These are phyloP conservation scores for Pseudocercospora macadamiae DNA, from an alignment of 2,329 filamentous ascomycete species.

Conservation along the genomic window DNA sequence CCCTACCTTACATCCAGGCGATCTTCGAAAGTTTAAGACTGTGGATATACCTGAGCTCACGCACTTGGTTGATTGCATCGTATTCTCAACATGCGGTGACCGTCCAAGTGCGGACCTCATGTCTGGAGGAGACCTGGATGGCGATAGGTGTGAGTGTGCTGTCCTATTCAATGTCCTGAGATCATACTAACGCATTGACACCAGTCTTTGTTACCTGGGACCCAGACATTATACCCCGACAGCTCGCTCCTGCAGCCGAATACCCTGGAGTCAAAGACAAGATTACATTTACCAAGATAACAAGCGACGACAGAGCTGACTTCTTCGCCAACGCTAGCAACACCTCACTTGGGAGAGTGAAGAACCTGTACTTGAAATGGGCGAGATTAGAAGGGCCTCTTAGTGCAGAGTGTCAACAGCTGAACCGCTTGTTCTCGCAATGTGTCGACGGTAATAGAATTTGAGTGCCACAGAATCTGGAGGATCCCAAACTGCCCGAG, in stretches of 20 bases:
- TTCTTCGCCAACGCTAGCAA: conserved; percentile 12
- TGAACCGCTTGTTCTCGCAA: conserved; percentile 15
- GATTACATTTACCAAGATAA: conserved; percentile 10
- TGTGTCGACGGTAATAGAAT: conserved; percentile 15
- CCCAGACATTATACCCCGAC: conserved; percentile 15
- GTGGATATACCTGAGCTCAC: conserved; percentile 5
- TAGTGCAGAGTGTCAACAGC: conserved; percentile 16
- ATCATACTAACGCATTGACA: not conserved
- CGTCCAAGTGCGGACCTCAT: conserved; percentile 18
- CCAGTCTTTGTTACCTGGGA: conserved; percentile 18
- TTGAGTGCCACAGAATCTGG: conserved; percentile 5
- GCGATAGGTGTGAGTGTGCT: conserved; percentile 9
- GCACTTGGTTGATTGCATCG: conserved; percentile 10
- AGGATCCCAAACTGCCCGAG: conserved; percentile 4
- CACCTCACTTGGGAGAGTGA: conserved; percentile 12
- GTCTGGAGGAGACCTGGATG: conserved; percentile 18
- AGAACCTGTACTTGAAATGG: conserved; percentile 17
- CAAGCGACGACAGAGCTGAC: conserved; percentile 10
- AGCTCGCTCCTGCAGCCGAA: conserved; percentile 1
- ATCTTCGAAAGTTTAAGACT: conserved; percentile 7
- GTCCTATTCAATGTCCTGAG: not conserved
- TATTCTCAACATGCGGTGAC: conserved; percentile 9
- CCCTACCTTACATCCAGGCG: conserved; percentile 2
- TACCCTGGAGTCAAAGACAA: conserved; percentile 15
- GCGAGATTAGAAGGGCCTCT: conserved; percentile 9